Conservation (phyloP, 495 filamentous ascomycete species). For the Cudoniella acicularis region DNA sequence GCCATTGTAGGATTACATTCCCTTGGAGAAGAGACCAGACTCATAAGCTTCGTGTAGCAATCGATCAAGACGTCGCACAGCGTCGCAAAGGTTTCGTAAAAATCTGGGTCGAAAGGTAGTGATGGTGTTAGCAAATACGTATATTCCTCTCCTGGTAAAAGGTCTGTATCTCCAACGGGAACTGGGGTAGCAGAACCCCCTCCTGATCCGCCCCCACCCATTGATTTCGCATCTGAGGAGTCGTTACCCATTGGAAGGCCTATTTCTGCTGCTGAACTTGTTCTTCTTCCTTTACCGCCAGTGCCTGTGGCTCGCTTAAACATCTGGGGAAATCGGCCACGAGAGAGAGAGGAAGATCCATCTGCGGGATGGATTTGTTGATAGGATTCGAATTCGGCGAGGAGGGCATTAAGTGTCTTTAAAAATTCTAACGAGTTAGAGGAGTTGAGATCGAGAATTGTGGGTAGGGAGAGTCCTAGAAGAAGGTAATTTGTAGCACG, state of each 20-base stretch:
- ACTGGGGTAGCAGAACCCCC: constrained; percentile 18
- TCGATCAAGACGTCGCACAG: constrained; percentile 95
- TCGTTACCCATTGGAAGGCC: constrained; percentile 56
- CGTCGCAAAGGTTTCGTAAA: constrained; percentile 95
- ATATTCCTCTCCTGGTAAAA: constrained; percentile 74
- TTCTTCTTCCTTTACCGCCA: constrained; percentile 64
- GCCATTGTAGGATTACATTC: constrained; percentile 60
- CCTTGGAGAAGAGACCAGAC: constrained; percentile 61
- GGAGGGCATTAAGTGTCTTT: constrained; percentile 76
- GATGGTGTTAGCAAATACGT: constrained; percentile 82
- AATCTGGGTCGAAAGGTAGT: constrained; percentile 96
- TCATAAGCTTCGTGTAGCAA: constrained; percentile 75
- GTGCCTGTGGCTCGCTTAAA: constrained; percentile 71
- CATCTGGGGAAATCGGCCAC: constrained; percentile 81
- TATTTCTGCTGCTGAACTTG: constrained; percentile 62
- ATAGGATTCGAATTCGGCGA: constrained; percentile 90
- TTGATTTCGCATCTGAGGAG: constrained; percentile 35
- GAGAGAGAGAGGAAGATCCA: constrained; percentile 65
- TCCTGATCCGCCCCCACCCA: constrained; percentile 38
- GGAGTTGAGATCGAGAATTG: constrained; percentile 80
- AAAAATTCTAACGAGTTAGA: constrained; percentile 78
- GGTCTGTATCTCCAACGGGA: constrained; percentile 37
- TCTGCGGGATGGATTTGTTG: constrained; percentile 79
- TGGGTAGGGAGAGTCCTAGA: constrained; percentile 85
- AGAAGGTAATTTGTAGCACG: constrained; percentile 89